A percentile compares a stretch with the other conserved stretches of the same genome.
Evolutionary conservation across 495 filamentous ascomycete genomes (phyloP).

Genomic region (Gamarada debralockiae): DNA sequence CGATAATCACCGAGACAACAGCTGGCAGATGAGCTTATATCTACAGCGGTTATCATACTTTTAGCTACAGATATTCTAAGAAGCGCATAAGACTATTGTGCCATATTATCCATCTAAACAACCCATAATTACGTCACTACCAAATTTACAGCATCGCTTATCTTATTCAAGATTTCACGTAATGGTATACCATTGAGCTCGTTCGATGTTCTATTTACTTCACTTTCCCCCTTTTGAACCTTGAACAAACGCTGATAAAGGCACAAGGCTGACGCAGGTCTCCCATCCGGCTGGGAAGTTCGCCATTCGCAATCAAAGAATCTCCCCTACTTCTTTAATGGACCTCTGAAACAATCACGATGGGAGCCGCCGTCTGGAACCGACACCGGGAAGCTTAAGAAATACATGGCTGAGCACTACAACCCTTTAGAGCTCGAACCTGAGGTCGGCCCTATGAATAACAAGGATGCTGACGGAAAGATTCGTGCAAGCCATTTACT

Average conservation of each 20-base stretch:
- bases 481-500: constrained; percentile 89
- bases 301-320: constrained; percentile 95
- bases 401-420: constrained; percentile 86
- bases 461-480: constrained; percentile 68
- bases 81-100: not conserved
- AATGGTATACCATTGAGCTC: not conserved
- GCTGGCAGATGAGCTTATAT: too few relatives aligned
- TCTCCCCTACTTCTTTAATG: constrained; percentile 97
- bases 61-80: too few relatives aligned
- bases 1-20: too few relatives aligned
- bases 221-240: not conserved
- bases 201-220: constrained; percentile 4
- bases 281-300: constrained; percentile 88
- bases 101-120: not conserved
- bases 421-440: constrained; percentile 48
- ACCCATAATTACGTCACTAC: too few relatives aligned
- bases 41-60: too few relatives aligned
- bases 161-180: not conserved
- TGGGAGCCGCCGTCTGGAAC: constrained; percentile 91
- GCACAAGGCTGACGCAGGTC: constrained; percentile 65
- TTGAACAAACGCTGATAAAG: constrained; percentile 10
- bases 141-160: not conserved
- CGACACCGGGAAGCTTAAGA: constrained; percentile 84
- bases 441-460: constrained; percentile 33
- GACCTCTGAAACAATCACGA: constrained; percentile 72